These are phyloP conservation scores for Solanum pinnatisectum DNA, from an alignment of 257 asterid genomes.

Conservation along the genomic window DNA sequence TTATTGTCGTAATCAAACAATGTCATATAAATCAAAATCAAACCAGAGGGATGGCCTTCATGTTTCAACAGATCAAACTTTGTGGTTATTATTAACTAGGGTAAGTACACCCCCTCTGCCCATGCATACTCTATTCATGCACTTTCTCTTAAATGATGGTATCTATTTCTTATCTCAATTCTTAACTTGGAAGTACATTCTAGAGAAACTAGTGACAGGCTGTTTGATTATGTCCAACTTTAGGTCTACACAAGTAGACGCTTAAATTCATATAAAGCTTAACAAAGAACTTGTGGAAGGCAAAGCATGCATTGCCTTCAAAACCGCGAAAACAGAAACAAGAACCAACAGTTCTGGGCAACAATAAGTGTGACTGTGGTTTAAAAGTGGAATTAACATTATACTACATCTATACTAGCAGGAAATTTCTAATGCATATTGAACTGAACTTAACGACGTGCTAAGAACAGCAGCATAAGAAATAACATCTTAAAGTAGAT, in stretches of 20 bases:
- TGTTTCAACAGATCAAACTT: neutral
- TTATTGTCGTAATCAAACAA: neutral
- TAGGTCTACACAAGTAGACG: too few species aligned
- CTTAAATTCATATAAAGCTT: too few species aligned
- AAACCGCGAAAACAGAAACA: neutral
- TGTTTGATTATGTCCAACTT: too few species aligned
- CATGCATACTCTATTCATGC: neutral
- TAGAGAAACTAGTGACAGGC: neutral
- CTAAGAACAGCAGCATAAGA: neutral
- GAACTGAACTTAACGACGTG: neutral
- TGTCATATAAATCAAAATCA: neutral
- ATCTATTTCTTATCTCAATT: neutral
- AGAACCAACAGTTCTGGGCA: neutral
- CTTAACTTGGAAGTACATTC: neutral
- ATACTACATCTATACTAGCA: neutral
- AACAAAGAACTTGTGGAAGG: neutral
- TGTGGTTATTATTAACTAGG: neutral
- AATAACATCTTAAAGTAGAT: neutral
- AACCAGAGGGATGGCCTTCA: neutral
- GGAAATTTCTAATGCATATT: neutral
- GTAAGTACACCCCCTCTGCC: neutral
- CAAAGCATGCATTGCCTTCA: neutral
- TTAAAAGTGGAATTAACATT: neutral
- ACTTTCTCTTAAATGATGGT: neutral
- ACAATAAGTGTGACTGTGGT: neutral